Evolutionary conservation across 2,329 filamentous ascomycete species (phyloP).

Genomic region (Sordariomycetes sp.): DNA sequence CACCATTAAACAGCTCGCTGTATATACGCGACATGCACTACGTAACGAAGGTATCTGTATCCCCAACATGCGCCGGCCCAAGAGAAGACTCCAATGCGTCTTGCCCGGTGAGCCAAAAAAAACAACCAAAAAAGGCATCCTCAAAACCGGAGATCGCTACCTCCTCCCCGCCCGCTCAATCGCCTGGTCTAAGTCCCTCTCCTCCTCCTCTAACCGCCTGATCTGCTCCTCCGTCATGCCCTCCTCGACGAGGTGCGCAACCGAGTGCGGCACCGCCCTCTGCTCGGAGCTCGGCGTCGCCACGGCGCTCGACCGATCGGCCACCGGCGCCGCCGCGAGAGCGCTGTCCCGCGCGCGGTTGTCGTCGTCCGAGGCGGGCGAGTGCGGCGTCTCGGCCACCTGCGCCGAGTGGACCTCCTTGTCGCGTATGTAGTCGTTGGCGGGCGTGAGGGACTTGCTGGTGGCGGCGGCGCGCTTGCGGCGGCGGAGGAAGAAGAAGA

Average conservation of each 20-base stretch:
- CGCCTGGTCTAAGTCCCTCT: constrained; percentile 43
- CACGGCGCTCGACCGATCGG: constrained; percentile 5
- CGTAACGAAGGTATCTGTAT: not conserved
- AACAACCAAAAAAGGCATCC: not conserved
- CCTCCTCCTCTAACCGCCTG: constrained; percentile 43
- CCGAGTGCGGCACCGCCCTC: constrained; percentile 11
- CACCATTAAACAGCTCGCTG: not conserved
- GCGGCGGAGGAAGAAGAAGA: constrained; percentile 11
- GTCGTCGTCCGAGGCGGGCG: constrained; percentile 32
- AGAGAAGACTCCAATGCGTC: not conserved
- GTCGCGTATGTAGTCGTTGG: constrained; percentile 30
- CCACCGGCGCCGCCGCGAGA: constrained; percentile 7
- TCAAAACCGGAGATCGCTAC: not conserved
- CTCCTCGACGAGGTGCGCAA: constrained; percentile 46
- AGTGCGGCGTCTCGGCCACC: constrained; percentile 26
- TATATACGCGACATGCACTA: not conserved
- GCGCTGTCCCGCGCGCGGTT: constrained; percentile 10
- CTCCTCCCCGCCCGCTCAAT: constrained; percentile 33
- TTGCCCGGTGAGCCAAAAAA: not conserved
- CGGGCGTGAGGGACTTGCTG: constrained; percentile 8
- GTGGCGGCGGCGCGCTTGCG: constrained; percentile 19
- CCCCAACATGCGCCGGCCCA: not conserved
- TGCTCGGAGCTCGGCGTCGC: constrained; percentile 6
- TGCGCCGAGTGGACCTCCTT: constrained; percentile 28
- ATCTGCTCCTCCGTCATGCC: constrained; percentile 50